phyloP scores from a whole-genome alignment of 306 rosid genomes.

The Gillenia trifoliata region DNA sequence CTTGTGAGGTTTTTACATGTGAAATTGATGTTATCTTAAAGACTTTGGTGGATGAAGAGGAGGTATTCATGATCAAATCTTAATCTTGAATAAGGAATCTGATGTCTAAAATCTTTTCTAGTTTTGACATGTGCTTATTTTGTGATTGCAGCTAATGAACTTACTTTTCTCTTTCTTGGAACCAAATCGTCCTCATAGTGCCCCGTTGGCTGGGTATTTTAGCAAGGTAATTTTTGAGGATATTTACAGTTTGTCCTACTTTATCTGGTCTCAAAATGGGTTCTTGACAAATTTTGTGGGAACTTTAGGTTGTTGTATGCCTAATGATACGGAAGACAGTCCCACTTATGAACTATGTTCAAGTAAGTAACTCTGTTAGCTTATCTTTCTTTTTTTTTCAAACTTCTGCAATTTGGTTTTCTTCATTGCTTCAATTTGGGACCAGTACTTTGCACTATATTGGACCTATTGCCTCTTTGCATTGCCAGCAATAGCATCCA shows the following conservation, averaged over 20 bases:
- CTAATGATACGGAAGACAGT: constrained; percentile 93
- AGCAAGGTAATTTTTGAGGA: constrained; percentile 55
- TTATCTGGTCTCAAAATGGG: not conserved
- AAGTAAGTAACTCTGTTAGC: constrained; percentile 43
- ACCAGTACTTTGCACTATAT: not conserved
- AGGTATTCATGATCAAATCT: constrained; percentile 44
- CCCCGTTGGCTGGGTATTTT: constrained; percentile 90
- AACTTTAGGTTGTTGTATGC: constrained; percentile 80
- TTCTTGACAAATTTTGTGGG: constrained; percentile 13
- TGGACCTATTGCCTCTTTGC: not conserved
- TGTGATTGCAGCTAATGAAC: constrained; percentile 77
- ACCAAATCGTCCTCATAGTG: constrained; percentile 71
- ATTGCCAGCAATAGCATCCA: not conserved
- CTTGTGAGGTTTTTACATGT: constrained; percentile 94
- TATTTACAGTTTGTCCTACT: constrained; percentile 2
- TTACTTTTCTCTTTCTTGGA: constrained; percentile 93
- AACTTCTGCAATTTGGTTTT: not conserved
- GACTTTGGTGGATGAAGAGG: constrained; percentile 96
- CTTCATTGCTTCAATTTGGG: not conserved
- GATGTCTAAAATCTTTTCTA: not conserved
- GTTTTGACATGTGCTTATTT: constrained; percentile 12
- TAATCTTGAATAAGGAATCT: constrained; percentile 8
- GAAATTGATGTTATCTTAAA: constrained; percentile 97
- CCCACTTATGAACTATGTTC: constrained; percentile 93
- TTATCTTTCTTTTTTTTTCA: constrained; percentile 13